Evolutionary conservation across 2,329 filamentous ascomycete genomes (phyloP).

Genomic region (Neonectria neomacrospora): DNA sequence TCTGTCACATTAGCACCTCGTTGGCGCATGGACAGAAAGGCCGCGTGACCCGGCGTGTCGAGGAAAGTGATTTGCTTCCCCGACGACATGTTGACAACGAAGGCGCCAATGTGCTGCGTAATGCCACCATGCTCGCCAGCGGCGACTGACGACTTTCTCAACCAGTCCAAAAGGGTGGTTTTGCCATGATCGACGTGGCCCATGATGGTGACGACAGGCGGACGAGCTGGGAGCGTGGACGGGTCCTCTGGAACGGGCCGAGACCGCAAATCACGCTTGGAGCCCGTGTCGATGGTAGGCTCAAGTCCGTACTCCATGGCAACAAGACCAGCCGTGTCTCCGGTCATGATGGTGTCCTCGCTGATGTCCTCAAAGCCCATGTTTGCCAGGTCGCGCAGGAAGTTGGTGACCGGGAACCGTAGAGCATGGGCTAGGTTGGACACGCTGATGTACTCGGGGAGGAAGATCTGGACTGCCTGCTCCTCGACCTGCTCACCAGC

Average conservation of each 20-base stretch:
- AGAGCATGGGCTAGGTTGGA: constrained; percentile 81
- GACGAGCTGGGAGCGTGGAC: constrained; percentile 75
- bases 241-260: constrained; percentile 76
- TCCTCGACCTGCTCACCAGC: constrained; percentile 55
- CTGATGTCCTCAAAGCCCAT: constrained; percentile 90
- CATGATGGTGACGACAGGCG: constrained; percentile 98
- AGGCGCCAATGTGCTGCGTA: constrained; percentile 98
- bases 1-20: constrained; percentile 96
- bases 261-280: constrained; percentile 75
- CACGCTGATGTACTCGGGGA: constrained; percentile 95
- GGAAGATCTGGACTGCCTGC: constrained; percentile 68
- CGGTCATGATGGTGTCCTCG: constrained; percentile 86
- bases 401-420: constrained; percentile 75
- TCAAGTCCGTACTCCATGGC: constrained; percentile 94
- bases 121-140: constrained; percentile 95
- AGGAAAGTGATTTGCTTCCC: constrained; percentile 96
- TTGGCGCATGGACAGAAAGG: constrained; percentile 95
- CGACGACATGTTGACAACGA: constrained; percentile 86
- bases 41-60: constrained; percentile 95
- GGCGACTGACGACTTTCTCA: constrained; percentile 92
- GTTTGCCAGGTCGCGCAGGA: constrained; percentile 79
- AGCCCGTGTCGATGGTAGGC: constrained; percentile 76
- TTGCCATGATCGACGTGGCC: constrained; percentile 99
- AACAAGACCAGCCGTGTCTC: constrained; percentile 89
- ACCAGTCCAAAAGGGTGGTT: constrained; percentile 92